Conservation (phyloP, 352 stramenopile species). For the Globisporangium paddicum region DNA sequence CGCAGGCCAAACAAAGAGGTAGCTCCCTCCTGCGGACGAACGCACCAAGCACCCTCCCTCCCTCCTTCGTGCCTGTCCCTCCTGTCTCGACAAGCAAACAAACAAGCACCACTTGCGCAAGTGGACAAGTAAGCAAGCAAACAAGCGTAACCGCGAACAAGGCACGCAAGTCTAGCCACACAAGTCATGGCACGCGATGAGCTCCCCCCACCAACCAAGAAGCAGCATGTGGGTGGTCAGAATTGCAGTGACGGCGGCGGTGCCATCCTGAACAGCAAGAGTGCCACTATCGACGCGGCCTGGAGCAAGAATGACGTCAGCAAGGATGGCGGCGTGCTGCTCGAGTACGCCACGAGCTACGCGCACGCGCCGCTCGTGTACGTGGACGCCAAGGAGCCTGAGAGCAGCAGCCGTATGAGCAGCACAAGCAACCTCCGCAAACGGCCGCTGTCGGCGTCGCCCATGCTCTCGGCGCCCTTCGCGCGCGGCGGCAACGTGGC, state of each 20-base stretch:
- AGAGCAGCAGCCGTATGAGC: conserved; percentile 23
- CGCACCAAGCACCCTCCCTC: background rate
- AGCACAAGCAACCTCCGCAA: conserved; percentile 34
- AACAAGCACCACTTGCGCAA: background rate
- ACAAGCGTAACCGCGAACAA: background rate
- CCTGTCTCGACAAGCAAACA: background rate
- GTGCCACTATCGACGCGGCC: background rate
- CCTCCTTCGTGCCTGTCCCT: background rate
- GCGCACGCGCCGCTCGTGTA: conserved; percentile 18
- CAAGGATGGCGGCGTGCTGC: background rate
- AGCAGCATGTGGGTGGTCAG: background rate
- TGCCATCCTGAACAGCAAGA: conserved; percentile 2
- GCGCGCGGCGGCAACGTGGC: conserved; percentile 11
- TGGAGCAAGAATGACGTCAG: conserved; percentile 4
- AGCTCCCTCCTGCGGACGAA: conserved; percentile 5
- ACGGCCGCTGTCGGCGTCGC: conserved; percentile 18
- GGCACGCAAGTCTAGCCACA: background rate
- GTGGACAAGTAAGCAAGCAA: background rate
- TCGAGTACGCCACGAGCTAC: conserved; percentile 7
- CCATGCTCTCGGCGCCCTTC: conserved; percentile 11
- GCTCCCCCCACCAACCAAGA: conserved; percentile 6
- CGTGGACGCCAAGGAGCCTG: conserved; percentile 8
- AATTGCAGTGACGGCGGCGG: background rate
- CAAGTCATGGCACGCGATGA: conserved; percentile 9
- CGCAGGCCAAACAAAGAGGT: too few relatives aligned